Conservation (phyloP, 164 flowering plant species). For the Piper betle region DNA sequence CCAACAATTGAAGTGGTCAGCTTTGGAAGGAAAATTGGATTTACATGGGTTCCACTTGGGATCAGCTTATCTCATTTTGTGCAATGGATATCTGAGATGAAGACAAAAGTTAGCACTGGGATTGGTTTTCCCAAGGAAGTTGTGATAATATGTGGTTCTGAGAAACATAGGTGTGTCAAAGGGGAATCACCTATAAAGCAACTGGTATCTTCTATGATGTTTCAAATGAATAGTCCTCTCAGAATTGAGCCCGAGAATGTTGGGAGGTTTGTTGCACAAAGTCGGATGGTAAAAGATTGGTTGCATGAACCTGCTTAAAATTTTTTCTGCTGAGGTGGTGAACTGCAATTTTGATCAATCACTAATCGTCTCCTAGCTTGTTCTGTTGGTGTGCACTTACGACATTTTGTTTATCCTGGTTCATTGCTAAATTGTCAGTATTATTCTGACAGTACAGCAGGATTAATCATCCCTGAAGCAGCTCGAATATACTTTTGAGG, state of each 20-base stretch:
- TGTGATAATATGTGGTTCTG: constrained; percentile 62
- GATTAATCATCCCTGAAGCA: too few relatives aligned
- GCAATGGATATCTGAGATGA: constrained; percentile 61
- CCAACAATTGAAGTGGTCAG: constrained; percentile 44
- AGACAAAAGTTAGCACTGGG: constrained; percentile 17
- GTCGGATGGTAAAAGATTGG: constrained; percentile 54
- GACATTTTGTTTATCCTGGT: too few relatives aligned
- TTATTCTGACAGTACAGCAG: too few relatives aligned
- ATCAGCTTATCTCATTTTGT: constrained; percentile 57
- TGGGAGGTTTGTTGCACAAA: constrained; percentile 64
- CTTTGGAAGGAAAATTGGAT: constrained; percentile 55
- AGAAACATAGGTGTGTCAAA: constrained; percentile 46
- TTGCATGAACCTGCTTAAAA: constrained; percentile 4
- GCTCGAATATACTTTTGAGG: too few relatives aligned
- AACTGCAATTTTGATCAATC: too few relatives aligned
- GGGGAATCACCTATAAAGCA: neutral
- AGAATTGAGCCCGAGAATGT: constrained; percentile 51
- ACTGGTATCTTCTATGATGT: neutral
- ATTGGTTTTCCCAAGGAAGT: constrained; percentile 37
- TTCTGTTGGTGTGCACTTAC: too few relatives aligned
- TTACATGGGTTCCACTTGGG: constrained; percentile 83
- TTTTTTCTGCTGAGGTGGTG: constrained; percentile 3
- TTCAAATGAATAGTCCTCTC: constrained; percentile 33
- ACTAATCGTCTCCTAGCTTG: too few relatives aligned
- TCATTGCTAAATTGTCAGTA: too few relatives aligned